Evolutionary conservation across 192 early-diverging fungal species (phyloP).

Genomic region (Dissophora globulifera): DNA sequence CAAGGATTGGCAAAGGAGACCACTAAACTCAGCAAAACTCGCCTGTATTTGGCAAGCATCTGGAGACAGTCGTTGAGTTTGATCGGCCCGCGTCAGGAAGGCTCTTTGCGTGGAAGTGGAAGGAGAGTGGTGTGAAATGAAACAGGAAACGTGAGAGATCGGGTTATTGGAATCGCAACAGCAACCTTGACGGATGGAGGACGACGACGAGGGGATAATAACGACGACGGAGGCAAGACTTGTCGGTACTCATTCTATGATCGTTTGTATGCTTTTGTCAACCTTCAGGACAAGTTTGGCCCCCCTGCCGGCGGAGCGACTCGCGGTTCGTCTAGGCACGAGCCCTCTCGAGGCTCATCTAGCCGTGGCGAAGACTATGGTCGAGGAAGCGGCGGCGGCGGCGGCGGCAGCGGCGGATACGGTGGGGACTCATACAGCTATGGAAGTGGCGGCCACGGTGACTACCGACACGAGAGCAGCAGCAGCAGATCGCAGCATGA

Average conservation of each 20-base stretch:
- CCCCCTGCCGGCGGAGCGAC: slow-evolving; percentile 25
- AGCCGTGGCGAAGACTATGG: neutral
- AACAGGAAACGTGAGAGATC: too few species aligned
- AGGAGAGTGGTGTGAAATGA: too few species aligned
- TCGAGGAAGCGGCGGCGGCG: neutral
- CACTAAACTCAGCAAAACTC: too few species aligned
- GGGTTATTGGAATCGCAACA: too few species aligned
- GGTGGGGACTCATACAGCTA: neutral
- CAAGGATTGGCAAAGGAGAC: too few species aligned
- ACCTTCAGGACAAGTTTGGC: slow-evolving; percentile 41
- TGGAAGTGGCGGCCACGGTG: slow-evolving; percentile 13
- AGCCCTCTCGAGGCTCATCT: neutral
- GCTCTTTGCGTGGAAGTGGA: too few species aligned
- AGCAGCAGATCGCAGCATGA: slow-evolving; percentile 15
- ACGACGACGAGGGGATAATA: too few species aligned
- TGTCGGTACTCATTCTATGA: slow-evolving; percentile 3
- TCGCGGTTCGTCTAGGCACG: slow-evolving; percentile 10
- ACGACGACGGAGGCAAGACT: neutral
- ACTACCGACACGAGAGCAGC: slow-evolving; percentile 22
- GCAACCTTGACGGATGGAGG: too few species aligned
- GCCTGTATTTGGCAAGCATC: too few species aligned
- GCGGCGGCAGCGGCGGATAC: neutral
- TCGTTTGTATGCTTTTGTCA: slow-evolving; percentile 5
- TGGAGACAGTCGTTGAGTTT: too few species aligned
- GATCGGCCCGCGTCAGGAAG: too few species aligned